These are phyloP conservation scores for Elsinoe batatas DNA, from an alignment of 2,329 filamentous ascomycete genomes.

Conservation along the genomic window DNA sequence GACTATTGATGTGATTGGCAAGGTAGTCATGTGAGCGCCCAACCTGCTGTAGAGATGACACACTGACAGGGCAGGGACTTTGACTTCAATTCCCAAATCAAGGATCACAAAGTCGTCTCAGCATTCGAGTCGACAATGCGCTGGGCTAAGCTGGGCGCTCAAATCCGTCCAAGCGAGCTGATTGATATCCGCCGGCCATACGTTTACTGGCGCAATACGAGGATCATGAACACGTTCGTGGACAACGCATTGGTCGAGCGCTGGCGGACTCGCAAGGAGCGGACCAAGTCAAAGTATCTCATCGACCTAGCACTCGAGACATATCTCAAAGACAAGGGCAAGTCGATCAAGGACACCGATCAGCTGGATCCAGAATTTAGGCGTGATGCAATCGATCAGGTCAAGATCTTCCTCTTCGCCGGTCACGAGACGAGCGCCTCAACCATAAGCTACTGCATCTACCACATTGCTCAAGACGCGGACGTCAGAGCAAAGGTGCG, in stretches of 20 bases:
- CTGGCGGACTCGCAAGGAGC: slow-evolving; percentile 25
- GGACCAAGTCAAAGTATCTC: slow-evolving; percentile 27
- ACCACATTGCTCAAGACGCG: slow-evolving; percentile 31
- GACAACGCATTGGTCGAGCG: slow-evolving; percentile 29
- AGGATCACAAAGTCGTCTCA: slow-evolving; percentile 28
- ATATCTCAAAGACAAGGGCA: slow-evolving; percentile 30
- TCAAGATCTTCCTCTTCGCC: slow-evolving; percentile 35
- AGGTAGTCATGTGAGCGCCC: slow-evolving; percentile 25
- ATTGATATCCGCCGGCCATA: slow-evolving; percentile 30
- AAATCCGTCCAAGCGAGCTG: slow-evolving; percentile 29
- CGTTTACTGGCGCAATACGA: slow-evolving; percentile 27
- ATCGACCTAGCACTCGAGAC: slow-evolving; percentile 28
- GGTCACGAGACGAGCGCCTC: slow-evolving; percentile 35
- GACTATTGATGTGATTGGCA: slow-evolving; percentile 35
- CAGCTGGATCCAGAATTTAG: slow-evolving; percentile 30
- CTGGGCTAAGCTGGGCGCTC: slow-evolving; percentile 27
- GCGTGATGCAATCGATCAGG: slow-evolving; percentile 27
- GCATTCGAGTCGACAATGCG: slow-evolving; percentile 28
- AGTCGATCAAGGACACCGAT: slow-evolving; percentile 20
- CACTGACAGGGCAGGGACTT: slow-evolving; percentile 21
- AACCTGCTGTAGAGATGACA: background rate
- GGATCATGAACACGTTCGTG: slow-evolving; percentile 29
- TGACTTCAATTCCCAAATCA: slow-evolving; percentile 29
- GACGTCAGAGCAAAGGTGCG: slow-evolving; percentile 28
- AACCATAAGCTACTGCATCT: slow-evolving; percentile 30